Evolutionary conservation across 2,329 filamentous ascomycete species (phyloP).

Genomic region (Myrmaecium sp.): DNA sequence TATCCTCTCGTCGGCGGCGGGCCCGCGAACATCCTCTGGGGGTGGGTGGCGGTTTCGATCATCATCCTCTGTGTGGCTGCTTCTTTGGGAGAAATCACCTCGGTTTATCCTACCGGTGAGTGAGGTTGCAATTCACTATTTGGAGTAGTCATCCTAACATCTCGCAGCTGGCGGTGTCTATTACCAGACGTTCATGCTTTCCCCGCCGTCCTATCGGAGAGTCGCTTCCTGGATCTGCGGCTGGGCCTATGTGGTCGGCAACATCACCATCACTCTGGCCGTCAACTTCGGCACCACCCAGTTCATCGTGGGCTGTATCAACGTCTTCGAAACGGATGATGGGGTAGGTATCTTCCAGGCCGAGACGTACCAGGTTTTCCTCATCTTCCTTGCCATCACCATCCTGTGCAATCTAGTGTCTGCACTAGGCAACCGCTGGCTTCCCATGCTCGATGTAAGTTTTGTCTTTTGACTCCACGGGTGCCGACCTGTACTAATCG

Average conservation of each 20-base stretch:
- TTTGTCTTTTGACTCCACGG: background rate
- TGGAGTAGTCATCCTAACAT: too few relatives aligned
- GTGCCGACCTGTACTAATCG: background rate
- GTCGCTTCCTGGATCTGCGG: constrained; percentile 55
- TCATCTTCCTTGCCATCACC: constrained; percentile 33
- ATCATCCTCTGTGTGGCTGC: constrained; percentile 56
- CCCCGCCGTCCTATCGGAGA: constrained; percentile 41
- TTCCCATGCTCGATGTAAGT: constrained; percentile 50
- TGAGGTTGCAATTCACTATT: constrained; percentile 3
- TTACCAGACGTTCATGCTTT: constrained; percentile 63
- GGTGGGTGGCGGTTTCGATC: constrained; percentile 49
- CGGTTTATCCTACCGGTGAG: constrained; percentile 62
- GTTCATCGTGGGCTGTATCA: constrained; percentile 37
- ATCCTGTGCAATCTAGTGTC: constrained; percentile 34
- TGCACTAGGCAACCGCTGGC: constrained; percentile 34
- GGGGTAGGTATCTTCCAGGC: constrained; percentile 29
- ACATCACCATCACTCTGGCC: constrained; percentile 69
- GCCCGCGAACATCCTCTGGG: constrained; percentile 55
- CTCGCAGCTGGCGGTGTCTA: constrained; percentile 33
- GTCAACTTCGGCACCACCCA: constrained; percentile 57
- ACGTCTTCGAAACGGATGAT: constrained; percentile 32
- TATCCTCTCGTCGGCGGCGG: constrained; percentile 52
- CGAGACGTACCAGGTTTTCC: constrained; percentile 28
- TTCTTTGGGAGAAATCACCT: constrained; percentile 58
- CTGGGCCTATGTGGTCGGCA: constrained; percentile 63